Evolutionary conservation across 495 filamentous ascomycete genomes (phyloP), one percentile per base, ranked within the genome.

Genomic region (Aspergillus indologenus): DNA sequence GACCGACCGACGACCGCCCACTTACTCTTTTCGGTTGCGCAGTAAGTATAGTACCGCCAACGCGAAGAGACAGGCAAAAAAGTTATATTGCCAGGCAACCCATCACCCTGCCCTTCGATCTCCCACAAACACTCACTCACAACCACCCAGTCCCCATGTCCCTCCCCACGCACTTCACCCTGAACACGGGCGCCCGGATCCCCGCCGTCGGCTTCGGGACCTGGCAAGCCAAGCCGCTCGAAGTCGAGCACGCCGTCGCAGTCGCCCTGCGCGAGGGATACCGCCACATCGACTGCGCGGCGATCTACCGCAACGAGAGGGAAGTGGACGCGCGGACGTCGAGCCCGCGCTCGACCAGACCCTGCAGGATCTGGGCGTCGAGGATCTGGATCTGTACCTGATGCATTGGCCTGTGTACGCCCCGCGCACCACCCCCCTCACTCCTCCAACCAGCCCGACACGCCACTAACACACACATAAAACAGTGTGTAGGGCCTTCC

Each of bases 321-420:
- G 78, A 83, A 9, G 86, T 84, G 23, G 87, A 4, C 68, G 62
- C 18, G 58, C 65, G 12, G 65, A 65, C 29, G 78, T 84, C 0
- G 76, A 73, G 34, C 52, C 66, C 1, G 82, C 77, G 7, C 68
- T 85, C 3, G 71, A 84, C 45, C 67, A 73, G 45, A 77, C 79
- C 5, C 76, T 89, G 48, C 57, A 77, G 47, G 84, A 84, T 54
- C 79, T 91, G 50, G 78, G 78, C 24, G 70, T 87, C 7, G 79
- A 85, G 56, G 90, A 92, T 62, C 66, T 91, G 46, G 89, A 92
- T 65, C 75, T 88, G 0, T 91, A 85, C 66, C 77, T 89, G 48
- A 81, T 89, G 61, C 87, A 90, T 70, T 90, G 83, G 85, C 87
- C 87, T 19, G 57, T 53, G 61, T 63, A 57, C 9, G 47, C 4